Evolutionary conservation across 139 green algal genomes (phyloP), one percentile per base, ranked within the genome.

Genomic region (Picochlorum sp.): DNA sequence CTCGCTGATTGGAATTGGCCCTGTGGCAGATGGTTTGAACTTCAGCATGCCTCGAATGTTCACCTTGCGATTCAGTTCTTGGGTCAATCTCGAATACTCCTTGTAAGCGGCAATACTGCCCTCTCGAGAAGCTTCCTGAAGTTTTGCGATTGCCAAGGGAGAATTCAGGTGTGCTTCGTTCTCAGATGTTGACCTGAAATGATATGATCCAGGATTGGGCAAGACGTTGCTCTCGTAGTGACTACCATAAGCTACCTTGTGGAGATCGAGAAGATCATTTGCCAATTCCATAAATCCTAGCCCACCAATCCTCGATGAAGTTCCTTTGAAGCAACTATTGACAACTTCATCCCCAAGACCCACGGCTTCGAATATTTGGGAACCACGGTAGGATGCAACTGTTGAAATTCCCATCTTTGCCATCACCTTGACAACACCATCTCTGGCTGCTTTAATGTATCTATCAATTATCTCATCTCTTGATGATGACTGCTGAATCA

Each of bases 381-480:
- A 89, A n/a, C 91, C 91, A 79, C 96, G 97, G 91, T 97, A 97
- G n/a, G 62, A 84, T 41, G 82, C 81, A 23, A 97, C 77, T 21
- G 92, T 97, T 76, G 68, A 86, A 85, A 97, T 97, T 61, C 91
- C 91, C 91, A 97, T 97, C 79, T 97, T 97, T 54, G 89, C 81
- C 80, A 97, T 91, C 63, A 94, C 80, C 69, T 85, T 83, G 20
- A 84, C 59, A n/a, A 89, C 72, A 56, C 84, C 79, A 47, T 72
- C 64, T 44, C 74, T 80, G 50, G 76, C 56, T 18, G 82, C 86
- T 71, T 95, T 85, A 68, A 95, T 88, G 77, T 91, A 97, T 13
- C 80, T 80, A 14, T 81, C 54, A 23, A 81, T 71, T 7, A 97
- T 62, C 23, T 85, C 68, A 9, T 84, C 70, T 9, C 71, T 71